Conservation (phyloP, 139 green algal genomes). For the Gonium pectorale region DNA sequence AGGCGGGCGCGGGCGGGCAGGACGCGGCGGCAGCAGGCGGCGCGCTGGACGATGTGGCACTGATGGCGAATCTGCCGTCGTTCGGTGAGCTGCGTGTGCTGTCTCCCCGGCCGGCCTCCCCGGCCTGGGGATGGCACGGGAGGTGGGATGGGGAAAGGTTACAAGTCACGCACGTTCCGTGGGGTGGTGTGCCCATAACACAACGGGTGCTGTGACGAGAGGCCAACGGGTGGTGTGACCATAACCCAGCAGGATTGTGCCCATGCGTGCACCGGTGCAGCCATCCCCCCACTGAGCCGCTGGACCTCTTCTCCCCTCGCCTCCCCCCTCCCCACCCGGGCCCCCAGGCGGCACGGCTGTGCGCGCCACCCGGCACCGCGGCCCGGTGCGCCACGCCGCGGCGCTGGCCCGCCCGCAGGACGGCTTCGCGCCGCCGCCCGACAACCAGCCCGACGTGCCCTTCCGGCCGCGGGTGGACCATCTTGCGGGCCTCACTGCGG, state of each 20-base stretch:
- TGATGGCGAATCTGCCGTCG: neutral
- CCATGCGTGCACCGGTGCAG: no score
- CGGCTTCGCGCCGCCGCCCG: constrained; percentile 61
- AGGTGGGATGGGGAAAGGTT: no score
- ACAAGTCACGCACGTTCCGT: no score
- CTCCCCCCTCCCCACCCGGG: neutral
- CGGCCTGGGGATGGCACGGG: no score
- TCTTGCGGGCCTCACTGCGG: constrained; percentile 35
- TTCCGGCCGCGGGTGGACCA: constrained; percentile 57
- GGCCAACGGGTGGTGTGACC: no score
- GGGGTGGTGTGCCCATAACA: no score
- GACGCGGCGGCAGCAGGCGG: neutral
- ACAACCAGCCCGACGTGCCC: constrained; percentile 71
- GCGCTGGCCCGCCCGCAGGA: constrained; percentile 69
- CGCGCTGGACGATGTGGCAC: neutral
- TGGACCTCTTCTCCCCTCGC: neutral
- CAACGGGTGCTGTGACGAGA: no score
- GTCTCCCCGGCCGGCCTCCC: no score
- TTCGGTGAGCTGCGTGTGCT: no score
- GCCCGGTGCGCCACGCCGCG: constrained; percentile 24
- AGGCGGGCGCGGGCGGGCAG: neutral
- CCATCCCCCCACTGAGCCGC: no score
- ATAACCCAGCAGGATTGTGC: no score
- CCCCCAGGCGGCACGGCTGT: constrained; percentile 11
- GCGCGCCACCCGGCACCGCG: neutral